phyloP scores from a whole-genome alignment of 169 alveolate species.

The Sarcocystis neurona region DNA sequence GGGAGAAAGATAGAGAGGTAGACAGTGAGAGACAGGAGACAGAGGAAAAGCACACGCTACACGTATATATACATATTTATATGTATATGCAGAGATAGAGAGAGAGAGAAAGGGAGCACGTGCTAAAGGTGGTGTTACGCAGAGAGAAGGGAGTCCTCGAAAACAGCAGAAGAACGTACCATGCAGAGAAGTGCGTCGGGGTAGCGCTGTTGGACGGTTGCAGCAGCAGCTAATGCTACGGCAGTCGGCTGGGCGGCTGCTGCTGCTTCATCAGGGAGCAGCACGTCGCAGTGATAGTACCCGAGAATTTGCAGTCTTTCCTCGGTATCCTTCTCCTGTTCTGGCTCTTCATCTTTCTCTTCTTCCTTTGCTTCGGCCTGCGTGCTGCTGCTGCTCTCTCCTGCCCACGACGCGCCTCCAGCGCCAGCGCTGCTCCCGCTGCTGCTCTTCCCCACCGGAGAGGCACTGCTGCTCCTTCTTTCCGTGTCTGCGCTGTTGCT shows the following conservation, averaged over 20 bases:
- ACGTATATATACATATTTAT: neutral
- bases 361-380: neutral
- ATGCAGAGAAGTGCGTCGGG: neutral
- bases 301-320: neutral
- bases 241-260: neutral
- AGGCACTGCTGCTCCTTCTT: too few species aligned
- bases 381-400: neutral
- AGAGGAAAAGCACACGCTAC: too few species aligned
- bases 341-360: neutral
- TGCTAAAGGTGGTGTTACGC: too few species aligned
- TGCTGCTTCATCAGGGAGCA: neutral
- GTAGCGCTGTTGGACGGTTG: neutral
- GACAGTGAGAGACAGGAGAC: too few species aligned
- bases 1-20: too few species aligned
- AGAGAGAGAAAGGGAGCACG: too few species aligned
- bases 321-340: neutral
- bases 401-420: neutral
- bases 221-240: neutral
- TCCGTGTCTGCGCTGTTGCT: too few species aligned
- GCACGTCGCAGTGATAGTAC: constrained; percentile 10
- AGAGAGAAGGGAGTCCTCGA: too few species aligned
- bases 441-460: too few species aligned
- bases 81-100: too few species aligned
- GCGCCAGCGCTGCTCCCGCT: neutral
- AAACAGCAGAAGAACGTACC: too few species aligned